These are phyloP conservation scores for Picochlorum sp. DNA, from an alignment of 139 green algal species.

Conservation along the genomic window DNA sequence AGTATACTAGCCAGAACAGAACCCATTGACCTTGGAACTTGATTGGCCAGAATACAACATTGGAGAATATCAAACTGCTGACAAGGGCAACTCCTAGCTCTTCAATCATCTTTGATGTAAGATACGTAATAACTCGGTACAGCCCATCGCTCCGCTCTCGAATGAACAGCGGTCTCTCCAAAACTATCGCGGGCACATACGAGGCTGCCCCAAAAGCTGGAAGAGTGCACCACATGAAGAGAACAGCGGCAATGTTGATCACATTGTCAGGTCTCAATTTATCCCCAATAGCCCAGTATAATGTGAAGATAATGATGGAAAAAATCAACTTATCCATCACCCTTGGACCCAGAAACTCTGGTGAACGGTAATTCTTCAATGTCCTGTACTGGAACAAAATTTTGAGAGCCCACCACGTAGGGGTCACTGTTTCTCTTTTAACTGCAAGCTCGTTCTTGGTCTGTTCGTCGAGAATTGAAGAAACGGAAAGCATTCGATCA, in stretches of 20 bases:
- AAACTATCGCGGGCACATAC: slow-evolving; percentile 65
- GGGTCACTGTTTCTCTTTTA: slow-evolving; percentile 47
- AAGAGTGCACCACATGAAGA: slow-evolving; percentile 68
- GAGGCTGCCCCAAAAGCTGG: slow-evolving; percentile 58
- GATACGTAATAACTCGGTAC: slow-evolving; percentile 68
- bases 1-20: slow-evolving; percentile 52
- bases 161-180: slow-evolving; percentile 67
- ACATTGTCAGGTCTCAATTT: slow-evolving; percentile 27
- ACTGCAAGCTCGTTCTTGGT: slow-evolving; percentile 37
- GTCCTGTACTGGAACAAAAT: slow-evolving; percentile 62
- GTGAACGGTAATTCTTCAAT: slow-evolving; percentile 47
- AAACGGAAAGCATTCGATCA: neutral
- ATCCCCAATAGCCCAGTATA: slow-evolving; percentile 42
- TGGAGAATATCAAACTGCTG: slow-evolving; percentile 17
- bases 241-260: slow-evolving; percentile 54
- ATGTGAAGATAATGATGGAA: slow-evolving; percentile 49
- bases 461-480: slow-evolving; percentile 12
- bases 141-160: slow-evolving; percentile 69
- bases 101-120: slow-evolving; percentile 57
- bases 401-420: slow-evolving; percentile 54
- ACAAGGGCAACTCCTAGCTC: slow-evolving; percentile 37
- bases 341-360: slow-evolving; percentile 45
- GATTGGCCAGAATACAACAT: slow-evolving; percentile 42
- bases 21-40: slow-evolving; percentile 42
- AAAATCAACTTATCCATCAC: slow-evolving; percentile 56